A percentile compares a stretch with the other conserved stretches of the same genome.
These are phyloP conservation scores for Pseudocercospora musae DNA, from an alignment of 2,329 filamentous ascomycete species.

Conservation along the genomic window DNA sequence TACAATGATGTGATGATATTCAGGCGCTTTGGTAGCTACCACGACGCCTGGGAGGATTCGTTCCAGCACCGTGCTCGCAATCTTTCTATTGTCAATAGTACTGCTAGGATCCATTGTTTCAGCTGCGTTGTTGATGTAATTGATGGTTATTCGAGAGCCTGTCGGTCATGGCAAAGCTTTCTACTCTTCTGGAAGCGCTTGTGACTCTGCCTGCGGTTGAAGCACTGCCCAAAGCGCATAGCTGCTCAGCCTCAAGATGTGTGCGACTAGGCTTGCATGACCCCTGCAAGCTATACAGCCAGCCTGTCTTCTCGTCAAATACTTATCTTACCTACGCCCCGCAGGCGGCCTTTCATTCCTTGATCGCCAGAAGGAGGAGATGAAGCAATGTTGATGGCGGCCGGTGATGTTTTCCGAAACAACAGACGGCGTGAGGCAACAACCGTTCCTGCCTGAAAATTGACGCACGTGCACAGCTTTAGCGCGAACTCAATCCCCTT, in stretches of 20 bases:
- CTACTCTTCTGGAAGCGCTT: neutral
- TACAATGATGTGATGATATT: neutral
- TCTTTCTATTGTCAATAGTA: neutral
- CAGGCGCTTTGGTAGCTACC: neutral
- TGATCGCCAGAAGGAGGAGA: neutral
- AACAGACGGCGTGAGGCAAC: neutral
- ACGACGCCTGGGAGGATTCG: neutral
- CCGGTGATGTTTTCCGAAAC: neutral
- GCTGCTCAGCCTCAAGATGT: neutral
- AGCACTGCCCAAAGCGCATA: neutral
- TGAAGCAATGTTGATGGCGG: neutral
- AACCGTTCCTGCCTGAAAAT: neutral
- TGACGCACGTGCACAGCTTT: neutral
- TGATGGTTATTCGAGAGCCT: neutral
- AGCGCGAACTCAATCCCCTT: neutral
- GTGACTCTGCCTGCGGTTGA: neutral
- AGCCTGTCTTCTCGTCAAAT: neutral
- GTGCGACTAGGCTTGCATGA: neutral
- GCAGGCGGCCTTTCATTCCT: neutral
- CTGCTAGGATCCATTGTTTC: neutral
- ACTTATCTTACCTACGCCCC: neutral
- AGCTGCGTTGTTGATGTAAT: neutral
- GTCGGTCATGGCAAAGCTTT: neutral
- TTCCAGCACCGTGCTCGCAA: neutral
- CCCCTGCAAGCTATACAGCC: neutral